Conservation (phyloP, 805 yeast genomes). For the Nakazawaea holstii region DNA sequence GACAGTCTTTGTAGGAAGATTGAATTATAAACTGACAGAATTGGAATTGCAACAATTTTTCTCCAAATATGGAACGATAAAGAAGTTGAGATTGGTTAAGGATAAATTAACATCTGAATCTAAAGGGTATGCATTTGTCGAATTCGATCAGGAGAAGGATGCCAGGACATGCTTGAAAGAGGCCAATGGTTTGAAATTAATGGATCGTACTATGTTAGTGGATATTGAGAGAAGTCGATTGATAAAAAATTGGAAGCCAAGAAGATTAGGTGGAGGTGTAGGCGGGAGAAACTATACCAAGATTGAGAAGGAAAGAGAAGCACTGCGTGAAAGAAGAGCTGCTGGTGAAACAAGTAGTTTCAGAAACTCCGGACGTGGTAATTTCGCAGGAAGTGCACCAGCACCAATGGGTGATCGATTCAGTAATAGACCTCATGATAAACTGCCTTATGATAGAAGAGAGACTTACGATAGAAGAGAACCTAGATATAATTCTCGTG, state of each 20-base stretch:
- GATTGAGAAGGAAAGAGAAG: not conserved
- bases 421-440: slow-evolving; percentile 2
- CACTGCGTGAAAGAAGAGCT: not conserved
- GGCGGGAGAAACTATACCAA: slow-evolving; percentile 54
- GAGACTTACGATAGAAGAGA: not conserved
- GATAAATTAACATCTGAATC: slow-evolving; percentile 49
- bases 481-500: not conserved
- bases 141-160: slow-evolving; percentile 55
- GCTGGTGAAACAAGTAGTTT: not conserved
- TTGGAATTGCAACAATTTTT: slow-evolving; percentile 62
- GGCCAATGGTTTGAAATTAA: slow-evolving; percentile 46
- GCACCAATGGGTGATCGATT: not conserved
- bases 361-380: not conserved
- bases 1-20: slow-evolving; percentile 74
- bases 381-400: not conserved
- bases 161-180: slow-evolving; percentile 59
- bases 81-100: slow-evolving; percentile 50
- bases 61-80: slow-evolving; percentile 65
- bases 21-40: slow-evolving; percentile 62
- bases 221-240: slow-evolving; percentile 70
- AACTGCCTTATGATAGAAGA: slow-evolving; percentile 1
- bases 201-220: slow-evolving; percentile 53
- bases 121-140: slow-evolving; percentile 81
- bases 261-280: slow-evolving; percentile 85
- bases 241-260: slow-evolving; percentile 63